These are phyloP conservation scores for Phyllosticta citriasiana DNA, from an alignment of 2,329 filamentous ascomycete species.

Conservation along the genomic window DNA sequence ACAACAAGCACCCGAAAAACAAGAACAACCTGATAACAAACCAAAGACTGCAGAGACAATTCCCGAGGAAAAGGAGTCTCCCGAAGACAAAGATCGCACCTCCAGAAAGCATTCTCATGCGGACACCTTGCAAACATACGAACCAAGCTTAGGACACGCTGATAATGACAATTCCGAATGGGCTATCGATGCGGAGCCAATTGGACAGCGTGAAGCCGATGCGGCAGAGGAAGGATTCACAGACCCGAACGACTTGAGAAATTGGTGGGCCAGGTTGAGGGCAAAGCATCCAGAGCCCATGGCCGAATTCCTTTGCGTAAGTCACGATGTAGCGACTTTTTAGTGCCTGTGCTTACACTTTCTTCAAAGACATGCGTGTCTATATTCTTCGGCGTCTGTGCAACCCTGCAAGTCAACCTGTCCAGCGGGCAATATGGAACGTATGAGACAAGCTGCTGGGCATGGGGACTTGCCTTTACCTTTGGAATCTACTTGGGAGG, in stretches of 20 bases:
- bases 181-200: conserved; percentile 6
- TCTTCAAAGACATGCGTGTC: background rate
- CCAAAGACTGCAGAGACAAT: background rate
- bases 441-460: conserved; percentile 9
- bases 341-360: background rate
- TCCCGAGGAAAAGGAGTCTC: background rate
- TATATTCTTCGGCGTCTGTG: conserved; percentile 6
- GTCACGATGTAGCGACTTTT: background rate
- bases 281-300: conserved; percentile 9
- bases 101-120: background rate
- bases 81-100: background rate
- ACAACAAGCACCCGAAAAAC: background rate
- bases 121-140: background rate
- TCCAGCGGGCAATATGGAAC: background rate
- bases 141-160: background rate
- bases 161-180: background rate
- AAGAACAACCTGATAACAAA: background rate
- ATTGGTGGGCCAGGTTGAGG: conserved; percentile 6
- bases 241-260: conserved; percentile 4
- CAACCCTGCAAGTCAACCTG: conserved; percentile 2
- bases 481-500: conserved; percentile 37
- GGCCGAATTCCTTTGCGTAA: conserved; percentile 6
- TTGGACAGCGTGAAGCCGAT: background rate
- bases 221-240: background rate
- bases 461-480: conserved; percentile 48